Evolutionary conservation across 2,329 filamentous ascomycete species (phyloP).

Genomic region (Fusarium fracticaudum): DNA sequence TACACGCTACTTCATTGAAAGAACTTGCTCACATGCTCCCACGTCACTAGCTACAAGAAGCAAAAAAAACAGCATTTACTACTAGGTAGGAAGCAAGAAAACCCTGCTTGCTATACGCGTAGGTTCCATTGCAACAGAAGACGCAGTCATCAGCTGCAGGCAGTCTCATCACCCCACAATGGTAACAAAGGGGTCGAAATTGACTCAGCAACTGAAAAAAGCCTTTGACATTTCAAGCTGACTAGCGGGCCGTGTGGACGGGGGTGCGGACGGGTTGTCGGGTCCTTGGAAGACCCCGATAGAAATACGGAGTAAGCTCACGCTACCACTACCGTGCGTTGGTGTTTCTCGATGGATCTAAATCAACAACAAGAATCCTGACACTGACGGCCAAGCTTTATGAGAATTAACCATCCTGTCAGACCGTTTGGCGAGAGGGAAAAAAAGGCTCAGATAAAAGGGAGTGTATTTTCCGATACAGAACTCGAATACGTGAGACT

Average conservation of each 20-base stretch:
- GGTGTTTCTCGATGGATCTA: background rate
- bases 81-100: background rate
- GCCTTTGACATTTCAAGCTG: background rate
- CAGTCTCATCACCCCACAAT: background rate
- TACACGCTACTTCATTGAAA: background rate
- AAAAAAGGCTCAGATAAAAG: background rate
- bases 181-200: slow-evolving; percentile 6
- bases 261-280: slow-evolving; percentile 41
- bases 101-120: background rate
- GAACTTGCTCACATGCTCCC: background rate
- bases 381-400: slow-evolving; percentile 17
- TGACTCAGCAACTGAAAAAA: background rate
- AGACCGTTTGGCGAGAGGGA: background rate
- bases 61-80: background rate
- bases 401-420: background rate
- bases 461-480: background rate
- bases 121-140: background rate
- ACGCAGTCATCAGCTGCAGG: background rate
- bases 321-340: background rate
- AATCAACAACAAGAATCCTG: background rate
- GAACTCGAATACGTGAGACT: background rate
- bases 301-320: background rate
- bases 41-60: background rate
- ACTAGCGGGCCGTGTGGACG: slow-evolving; percentile 16
- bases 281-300: slow-evolving; percentile 48